phyloP scores from a whole-genome alignment of 2,329 filamentous ascomycete genomes.

The Cercospora sesami region DNA sequence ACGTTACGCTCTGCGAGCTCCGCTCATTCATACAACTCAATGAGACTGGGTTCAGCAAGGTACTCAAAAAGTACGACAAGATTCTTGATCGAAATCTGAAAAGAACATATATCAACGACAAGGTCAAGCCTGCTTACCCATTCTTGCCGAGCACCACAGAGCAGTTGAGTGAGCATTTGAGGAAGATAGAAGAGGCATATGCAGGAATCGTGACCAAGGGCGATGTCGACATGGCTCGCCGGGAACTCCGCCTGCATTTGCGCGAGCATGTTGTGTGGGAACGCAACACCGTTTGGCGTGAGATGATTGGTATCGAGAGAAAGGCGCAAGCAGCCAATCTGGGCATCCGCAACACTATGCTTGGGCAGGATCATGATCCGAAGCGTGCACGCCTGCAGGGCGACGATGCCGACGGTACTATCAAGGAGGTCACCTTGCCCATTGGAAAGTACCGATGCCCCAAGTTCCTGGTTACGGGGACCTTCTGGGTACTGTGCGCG shows the following conservation, averaged over 20 bases:
- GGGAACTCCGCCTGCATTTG: constrained; percentile 84
- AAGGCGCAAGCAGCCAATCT: constrained; percentile 92
- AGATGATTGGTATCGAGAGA: constrained; percentile 96
- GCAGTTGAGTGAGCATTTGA: constrained; percentile 69
- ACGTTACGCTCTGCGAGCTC: constrained; percentile 93
- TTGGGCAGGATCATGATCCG: constrained; percentile 71
- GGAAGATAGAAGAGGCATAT: constrained; percentile 75
- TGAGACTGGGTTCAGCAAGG: constrained; percentile 93
- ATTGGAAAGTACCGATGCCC: constrained; percentile 75
- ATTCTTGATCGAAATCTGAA: constrained; percentile 82
- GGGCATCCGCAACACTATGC: constrained; percentile 72
- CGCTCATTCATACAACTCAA: constrained; percentile 96
- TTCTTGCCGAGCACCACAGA: constrained; percentile 74
- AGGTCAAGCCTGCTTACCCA: constrained; percentile 76
- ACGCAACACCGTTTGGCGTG: constrained; percentile 96
- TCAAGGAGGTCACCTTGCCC: constrained; percentile 74
- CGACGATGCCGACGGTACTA: constrained; percentile 68
- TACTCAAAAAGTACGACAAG: constrained; percentile 98
- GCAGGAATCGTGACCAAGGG: constrained; percentile 79
- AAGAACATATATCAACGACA: constrained; percentile 68
- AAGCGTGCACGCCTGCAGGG: constrained; percentile 74
- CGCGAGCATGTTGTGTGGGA: constrained; percentile 99
- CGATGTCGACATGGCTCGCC: constrained; percentile 72
- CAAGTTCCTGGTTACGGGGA: constrained; percentile 78
- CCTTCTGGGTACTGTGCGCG: constrained; percentile 72